phyloP scores from a whole-genome alignment of 148 eudicot genomes.

The Rhododendron kiyosumense region DNA sequence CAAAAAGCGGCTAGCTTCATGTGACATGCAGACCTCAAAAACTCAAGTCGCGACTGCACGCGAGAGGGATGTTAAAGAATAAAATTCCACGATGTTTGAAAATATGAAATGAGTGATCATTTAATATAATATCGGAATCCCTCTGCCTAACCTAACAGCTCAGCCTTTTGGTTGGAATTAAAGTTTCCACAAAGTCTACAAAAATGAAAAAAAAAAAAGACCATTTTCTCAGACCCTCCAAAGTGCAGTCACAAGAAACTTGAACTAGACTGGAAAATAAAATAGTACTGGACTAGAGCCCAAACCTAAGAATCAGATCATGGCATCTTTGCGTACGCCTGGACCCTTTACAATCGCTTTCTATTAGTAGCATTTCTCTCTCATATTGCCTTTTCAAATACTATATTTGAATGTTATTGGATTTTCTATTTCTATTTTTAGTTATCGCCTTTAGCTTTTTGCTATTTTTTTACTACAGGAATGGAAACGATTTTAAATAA shows the following conservation, averaged over 20 bases:
- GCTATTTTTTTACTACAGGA: neutral
- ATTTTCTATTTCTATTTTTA: neutral
- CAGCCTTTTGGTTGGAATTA: neutral
- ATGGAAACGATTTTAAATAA: neutral
- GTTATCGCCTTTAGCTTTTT: neutral
- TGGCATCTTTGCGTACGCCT: neutral
- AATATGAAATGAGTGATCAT: no score
- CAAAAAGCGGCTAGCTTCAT: neutral
- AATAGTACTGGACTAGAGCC: neutral
- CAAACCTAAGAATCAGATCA: neutral
- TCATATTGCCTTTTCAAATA: neutral
- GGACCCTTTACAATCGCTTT: neutral
- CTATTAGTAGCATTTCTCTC: slow-evolving; percentile 2
- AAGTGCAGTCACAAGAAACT: neutral
- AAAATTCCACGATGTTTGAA: no score
- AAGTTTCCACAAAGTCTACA: neutral
- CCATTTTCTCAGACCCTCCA: neutral
- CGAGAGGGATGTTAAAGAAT: no score
- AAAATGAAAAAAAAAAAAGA: no score
- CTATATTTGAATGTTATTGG: neutral
- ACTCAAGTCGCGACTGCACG: neutral
- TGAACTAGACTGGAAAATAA: neutral
- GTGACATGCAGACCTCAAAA: neutral
- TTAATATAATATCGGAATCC: neutral
- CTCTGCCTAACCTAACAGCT: neutral